phyloP scores from a whole-genome alignment of 2,329 filamentous ascomycete species.

The Sarocladiaceae sp. region DNA sequence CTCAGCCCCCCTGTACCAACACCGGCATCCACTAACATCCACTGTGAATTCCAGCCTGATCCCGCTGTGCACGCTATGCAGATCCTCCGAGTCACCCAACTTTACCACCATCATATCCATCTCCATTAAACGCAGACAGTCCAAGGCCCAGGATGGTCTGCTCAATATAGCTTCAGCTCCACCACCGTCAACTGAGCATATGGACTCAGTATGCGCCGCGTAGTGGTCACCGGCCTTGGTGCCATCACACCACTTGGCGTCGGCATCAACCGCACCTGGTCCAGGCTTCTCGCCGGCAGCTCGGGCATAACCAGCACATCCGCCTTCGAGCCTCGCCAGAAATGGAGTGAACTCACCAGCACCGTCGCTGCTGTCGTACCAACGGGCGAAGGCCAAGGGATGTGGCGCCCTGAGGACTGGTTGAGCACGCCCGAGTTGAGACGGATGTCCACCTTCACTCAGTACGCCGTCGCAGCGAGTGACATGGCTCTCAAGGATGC shows the following conservation, averaged over 20 bases:
- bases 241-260: constrained; percentile 79
- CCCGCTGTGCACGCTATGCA: too few species aligned
- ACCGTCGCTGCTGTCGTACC: constrained; percentile 82
- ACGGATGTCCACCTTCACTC: constrained; percentile 84
- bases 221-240: constrained; percentile 78
- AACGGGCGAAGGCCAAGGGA: constrained; percentile 28
- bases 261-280: constrained; percentile 73
- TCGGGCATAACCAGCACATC: constrained; percentile 74
- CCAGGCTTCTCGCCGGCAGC: constrained; percentile 68
- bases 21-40: too few species aligned
- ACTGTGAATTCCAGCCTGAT: too few species aligned
- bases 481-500: constrained; percentile 83
- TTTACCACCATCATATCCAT: too few species aligned
- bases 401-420: constrained; percentile 51
- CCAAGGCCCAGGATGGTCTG: too few species aligned
- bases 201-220: constrained; percentile 69
- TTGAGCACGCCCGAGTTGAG: constrained; percentile 50
- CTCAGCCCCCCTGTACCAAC: too few species aligned
- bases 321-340: constrained; percentile 45
- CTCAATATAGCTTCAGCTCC: too few species aligned
- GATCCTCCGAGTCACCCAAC: too few species aligned
- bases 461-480: constrained; percentile 83
- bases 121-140: too few species aligned
- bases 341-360: constrained; percentile 70
- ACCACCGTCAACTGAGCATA: too few species aligned